phyloP scores from a whole-genome alignment of 2,329 filamentous ascomycete genomes.

The Nemania serpens region DNA sequence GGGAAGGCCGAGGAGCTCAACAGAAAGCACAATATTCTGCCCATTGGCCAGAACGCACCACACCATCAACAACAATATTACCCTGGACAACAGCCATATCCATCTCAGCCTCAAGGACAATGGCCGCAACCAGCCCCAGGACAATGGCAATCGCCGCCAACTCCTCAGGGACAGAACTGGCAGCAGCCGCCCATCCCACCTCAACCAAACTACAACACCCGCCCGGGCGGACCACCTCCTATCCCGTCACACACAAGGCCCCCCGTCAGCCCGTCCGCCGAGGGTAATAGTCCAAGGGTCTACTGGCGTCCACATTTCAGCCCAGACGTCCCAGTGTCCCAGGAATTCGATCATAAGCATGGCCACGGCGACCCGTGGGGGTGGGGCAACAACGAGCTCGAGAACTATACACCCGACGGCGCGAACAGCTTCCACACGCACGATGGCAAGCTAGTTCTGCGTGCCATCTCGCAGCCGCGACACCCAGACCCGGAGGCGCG shows the following conservation, averaged over 20 bases:
- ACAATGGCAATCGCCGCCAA: slow-evolving; percentile 24
- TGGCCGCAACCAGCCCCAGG: slow-evolving; percentile 18
- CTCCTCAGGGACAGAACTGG: slow-evolving; percentile 20
- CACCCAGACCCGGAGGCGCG: slow-evolving; percentile 46
- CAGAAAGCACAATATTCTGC: slow-evolving; percentile 36
- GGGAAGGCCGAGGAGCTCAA: slow-evolving; percentile 45
- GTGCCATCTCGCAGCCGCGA: slow-evolving; percentile 50
- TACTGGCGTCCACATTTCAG: slow-evolving; percentile 61
- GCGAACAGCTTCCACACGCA: slow-evolving; percentile 60
- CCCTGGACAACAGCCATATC: slow-evolving; percentile 32
- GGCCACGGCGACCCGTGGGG: slow-evolving; percentile 58
- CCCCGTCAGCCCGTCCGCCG: not conserved
- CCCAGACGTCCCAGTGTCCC: slow-evolving; percentile 50
- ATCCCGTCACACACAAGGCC: slow-evolving; percentile 32
- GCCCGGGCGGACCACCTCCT: slow-evolving; percentile 29
- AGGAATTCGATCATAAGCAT: slow-evolving; percentile 59
- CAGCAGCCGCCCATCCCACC: slow-evolving; percentile 21
- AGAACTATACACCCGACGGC: slow-evolving; percentile 57
- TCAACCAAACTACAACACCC: slow-evolving; percentile 28
- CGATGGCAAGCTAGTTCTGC: slow-evolving; percentile 56
- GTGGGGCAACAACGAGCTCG: slow-evolving; percentile 65
- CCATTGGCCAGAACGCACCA: slow-evolving; percentile 30
- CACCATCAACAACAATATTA: slow-evolving; percentile 31
- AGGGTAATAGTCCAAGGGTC: slow-evolving; percentile 22
- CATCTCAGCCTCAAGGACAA: slow-evolving; percentile 19